Percentiles rank a stretch among this genome's conserved stretches.
phyloP scores from a whole-genome alignment of 2,329 filamentous ascomycete species.

The Eurotiales sp. region DNA sequence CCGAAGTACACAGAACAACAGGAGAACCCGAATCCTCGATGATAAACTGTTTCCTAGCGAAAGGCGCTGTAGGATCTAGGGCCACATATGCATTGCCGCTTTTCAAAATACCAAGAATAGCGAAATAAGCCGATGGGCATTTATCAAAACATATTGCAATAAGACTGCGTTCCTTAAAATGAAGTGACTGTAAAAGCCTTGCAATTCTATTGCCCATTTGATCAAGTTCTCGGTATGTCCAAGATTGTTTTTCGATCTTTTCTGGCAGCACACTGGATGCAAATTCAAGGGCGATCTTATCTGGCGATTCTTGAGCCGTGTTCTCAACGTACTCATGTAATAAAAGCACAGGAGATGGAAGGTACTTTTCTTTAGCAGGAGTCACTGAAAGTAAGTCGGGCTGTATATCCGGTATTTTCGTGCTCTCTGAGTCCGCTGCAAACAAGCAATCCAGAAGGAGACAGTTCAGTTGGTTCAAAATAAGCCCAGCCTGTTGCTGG shows the following conservation, averaged over 20 bases:
- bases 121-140: slow-evolving; percentile 77
- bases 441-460: slow-evolving; percentile 59
- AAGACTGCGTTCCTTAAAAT: slow-evolving; percentile 55
- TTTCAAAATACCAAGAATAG: slow-evolving; percentile 78
- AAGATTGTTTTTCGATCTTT: slow-evolving; percentile 49
- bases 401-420: slow-evolving; percentile 34
- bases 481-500: slow-evolving; percentile 59
- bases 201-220: slow-evolving; percentile 69
- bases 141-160: slow-evolving; percentile 80
- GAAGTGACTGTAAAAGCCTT: slow-evolving; percentile 54
- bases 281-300: slow-evolving; percentile 71
- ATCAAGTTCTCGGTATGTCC: slow-evolving; percentile 74
- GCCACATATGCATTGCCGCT: slow-evolving; percentile 78
- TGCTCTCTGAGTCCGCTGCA: slow-evolving; percentile 39
- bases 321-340: slow-evolving; percentile 76
- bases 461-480: slow-evolving; percentile 70
- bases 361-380: slow-evolving; percentile 54
- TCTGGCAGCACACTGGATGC: slow-evolving; percentile 53
- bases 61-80: slow-evolving; percentile 70
- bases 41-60: slow-evolving; percentile 72
- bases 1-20: slow-evolving; percentile 58
- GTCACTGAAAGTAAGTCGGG: slow-evolving; percentile 56
- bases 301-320: slow-evolving; percentile 54
- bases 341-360: slow-evolving; percentile 58
- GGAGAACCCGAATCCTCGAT: slow-evolving; percentile 66